Conservation (phyloP, 345 rosid species). For the Aquilaria sinensis region DNA sequence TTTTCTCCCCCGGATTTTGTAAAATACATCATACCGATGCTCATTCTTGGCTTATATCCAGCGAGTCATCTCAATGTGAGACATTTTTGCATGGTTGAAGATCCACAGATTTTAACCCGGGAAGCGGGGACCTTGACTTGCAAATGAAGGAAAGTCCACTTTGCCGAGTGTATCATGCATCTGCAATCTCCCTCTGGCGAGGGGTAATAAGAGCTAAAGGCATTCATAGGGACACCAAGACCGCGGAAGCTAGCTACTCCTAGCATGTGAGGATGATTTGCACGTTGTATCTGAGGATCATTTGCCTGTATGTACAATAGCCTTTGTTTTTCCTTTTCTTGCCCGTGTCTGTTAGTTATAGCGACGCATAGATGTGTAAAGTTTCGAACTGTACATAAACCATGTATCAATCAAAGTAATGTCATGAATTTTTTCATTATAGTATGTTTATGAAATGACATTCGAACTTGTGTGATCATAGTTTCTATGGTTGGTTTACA, state of each 20-base stretch:
- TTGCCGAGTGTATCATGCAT: slow-evolving; percentile 9
- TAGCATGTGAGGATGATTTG: no score
- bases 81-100: not conserved
- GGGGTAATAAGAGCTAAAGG: no score
- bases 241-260: no score
- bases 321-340: not conserved
- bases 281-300: no score
- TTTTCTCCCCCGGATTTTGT: slow-evolving; percentile 7
- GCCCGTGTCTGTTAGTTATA: no score
- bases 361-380: no score
- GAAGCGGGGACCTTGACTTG: not conserved
- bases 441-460: not conserved
- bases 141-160: slow-evolving; percentile 10
- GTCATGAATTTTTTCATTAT: not conserved
- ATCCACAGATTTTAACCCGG: no score
- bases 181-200: not conserved
- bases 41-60: no score
- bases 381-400: not conserved
- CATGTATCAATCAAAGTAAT: not conserved
- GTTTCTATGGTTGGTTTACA: no score
- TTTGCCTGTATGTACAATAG: not conserved
- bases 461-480: no score
- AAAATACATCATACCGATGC: not conserved
- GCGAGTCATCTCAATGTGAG: not conserved
- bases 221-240: no score